These are phyloP conservation scores for Kuraishia hungarica DNA, from an alignment of 805 yeast species.

Conservation along the genomic window DNA sequence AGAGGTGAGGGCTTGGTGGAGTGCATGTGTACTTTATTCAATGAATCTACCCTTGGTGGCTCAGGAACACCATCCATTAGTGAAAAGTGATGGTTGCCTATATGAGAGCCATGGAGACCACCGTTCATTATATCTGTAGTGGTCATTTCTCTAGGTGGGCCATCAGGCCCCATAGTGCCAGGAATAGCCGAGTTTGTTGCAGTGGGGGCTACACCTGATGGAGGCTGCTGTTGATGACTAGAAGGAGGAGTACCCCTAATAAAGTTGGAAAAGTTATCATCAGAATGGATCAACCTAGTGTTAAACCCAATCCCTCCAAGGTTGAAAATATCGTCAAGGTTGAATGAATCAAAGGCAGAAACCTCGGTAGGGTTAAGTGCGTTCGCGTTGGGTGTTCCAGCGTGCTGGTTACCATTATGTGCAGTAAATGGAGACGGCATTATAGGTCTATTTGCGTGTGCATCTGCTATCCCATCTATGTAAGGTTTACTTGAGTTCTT, in stretches of 20 bases:
- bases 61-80: neutral
- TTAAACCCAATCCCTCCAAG: conserved; percentile 21
- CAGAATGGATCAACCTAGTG: conserved; percentile 27
- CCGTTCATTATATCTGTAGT: neutral
- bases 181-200: too few species aligned
- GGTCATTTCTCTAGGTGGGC: neutral
- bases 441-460: neutral
- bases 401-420: neutral
- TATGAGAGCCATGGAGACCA: neutral
- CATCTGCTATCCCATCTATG: neutral
- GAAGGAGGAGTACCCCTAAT: conserved; percentile 3
- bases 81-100: neutral
- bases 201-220: neutral
- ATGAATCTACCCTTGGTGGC: neutral
- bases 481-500: neutral
- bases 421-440: neutral
- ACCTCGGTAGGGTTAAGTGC: neutral
- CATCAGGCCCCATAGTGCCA: neutral
- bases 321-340: conserved; percentile 13
- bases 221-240: neutral
- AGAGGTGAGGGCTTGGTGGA: neutral
- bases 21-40: neutral
- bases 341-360: neutral
- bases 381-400: neutral
- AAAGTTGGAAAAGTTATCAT: conserved; percentile 18